These are phyloP conservation scores for Trichoderma sp. DNA, from an alignment of 2,329 filamentous ascomycete species.

Conservation along the genomic window DNA sequence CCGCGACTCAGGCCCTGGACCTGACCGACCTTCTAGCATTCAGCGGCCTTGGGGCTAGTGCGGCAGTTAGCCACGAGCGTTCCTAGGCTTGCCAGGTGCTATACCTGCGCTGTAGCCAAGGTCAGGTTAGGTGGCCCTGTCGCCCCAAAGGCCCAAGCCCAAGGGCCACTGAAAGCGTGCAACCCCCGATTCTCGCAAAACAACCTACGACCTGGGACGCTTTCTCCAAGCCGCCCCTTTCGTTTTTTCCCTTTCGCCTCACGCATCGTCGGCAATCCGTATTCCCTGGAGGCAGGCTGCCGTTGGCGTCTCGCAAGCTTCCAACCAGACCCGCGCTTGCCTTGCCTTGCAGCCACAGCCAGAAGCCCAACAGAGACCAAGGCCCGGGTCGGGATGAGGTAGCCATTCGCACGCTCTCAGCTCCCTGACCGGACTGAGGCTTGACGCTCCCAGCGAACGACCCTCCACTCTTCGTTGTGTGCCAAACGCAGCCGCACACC, in stretches of 20 bases:
- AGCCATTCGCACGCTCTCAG: constrained; percentile 57
- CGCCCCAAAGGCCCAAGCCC: constrained; percentile 5
- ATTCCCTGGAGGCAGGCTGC: constrained; percentile 22
- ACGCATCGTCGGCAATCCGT: constrained; percentile 18
- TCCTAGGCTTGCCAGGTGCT: background rate
- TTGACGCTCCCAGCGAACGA: constrained; percentile 27
- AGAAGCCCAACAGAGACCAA: background rate
- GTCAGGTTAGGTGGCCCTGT: constrained; percentile 1
- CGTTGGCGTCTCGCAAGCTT: constrained; percentile 22
- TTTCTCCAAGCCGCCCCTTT: constrained; percentile 19
- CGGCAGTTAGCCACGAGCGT: background rate
- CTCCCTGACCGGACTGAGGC: constrained; percentile 62
- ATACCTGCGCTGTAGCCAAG: background rate
- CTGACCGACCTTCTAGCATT: constrained; percentile 15
- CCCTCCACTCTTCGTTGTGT: constrained; percentile 13
- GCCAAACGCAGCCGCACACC: constrained; percentile 19
- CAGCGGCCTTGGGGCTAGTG: constrained; percentile 7
- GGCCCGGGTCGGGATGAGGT: constrained; percentile 56
- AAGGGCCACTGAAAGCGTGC: constrained; percentile 17
- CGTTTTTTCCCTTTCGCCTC: constrained; percentile 17
- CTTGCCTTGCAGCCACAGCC: constrained; percentile 10
- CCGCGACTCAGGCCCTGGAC: constrained; percentile 20
- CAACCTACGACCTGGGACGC: constrained; percentile 6
- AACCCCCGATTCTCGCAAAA: constrained; percentile 23
- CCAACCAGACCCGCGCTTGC: constrained; percentile 19